These are phyloP conservation scores for Melanogaster broomeanus DNA, from an alignment of 768 basidiomycete species.

Conservation along the genomic window DNA sequence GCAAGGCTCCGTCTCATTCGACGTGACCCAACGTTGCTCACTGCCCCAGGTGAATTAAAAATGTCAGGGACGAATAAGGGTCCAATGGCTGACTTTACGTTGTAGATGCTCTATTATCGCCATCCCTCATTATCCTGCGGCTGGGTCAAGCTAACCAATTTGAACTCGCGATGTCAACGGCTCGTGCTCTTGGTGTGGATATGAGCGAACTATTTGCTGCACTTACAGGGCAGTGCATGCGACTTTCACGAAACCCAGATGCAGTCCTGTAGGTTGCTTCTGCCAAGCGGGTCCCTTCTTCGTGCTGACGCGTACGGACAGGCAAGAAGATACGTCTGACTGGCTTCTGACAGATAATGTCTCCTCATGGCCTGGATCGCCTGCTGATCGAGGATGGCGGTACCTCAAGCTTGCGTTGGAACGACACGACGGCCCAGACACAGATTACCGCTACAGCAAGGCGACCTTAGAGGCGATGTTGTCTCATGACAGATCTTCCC, in stretches of 20 bases:
- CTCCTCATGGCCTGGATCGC: constrained; percentile 80
- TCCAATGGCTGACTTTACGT: constrained; percentile 23
- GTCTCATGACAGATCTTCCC: constrained; percentile 55
- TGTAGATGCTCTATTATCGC: constrained; percentile 55
- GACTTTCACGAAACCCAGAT: constrained; percentile 65
- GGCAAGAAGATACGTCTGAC: constrained; percentile 69
- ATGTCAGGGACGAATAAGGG: constrained; percentile 8
- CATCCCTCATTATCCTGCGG: constrained; percentile 69
- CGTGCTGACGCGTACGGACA: constrained; percentile 31
- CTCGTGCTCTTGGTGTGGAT: constrained; percentile 75
- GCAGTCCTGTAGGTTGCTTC: constrained; percentile 50
- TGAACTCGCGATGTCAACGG: constrained; percentile 76
- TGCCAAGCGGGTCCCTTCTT: neutral
- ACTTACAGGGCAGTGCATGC: constrained; percentile 77
- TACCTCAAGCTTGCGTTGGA: constrained; percentile 81
- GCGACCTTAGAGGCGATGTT: constrained; percentile 77
- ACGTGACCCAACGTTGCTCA: constrained; percentile 61
- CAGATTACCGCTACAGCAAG: constrained; percentile 76
- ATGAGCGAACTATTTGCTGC: constrained; percentile 85
- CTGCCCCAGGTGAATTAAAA: constrained; percentile 59
- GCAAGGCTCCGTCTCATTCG: constrained; percentile 76
- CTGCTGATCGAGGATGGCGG: constrained; percentile 82
- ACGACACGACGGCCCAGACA: constrained; percentile 71
- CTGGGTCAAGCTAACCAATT: constrained; percentile 79
- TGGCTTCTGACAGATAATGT: constrained; percentile 86